phyloP scores from a whole-genome alignment of 306 rosid species.

The Cicer pinnatifidum region DNA sequence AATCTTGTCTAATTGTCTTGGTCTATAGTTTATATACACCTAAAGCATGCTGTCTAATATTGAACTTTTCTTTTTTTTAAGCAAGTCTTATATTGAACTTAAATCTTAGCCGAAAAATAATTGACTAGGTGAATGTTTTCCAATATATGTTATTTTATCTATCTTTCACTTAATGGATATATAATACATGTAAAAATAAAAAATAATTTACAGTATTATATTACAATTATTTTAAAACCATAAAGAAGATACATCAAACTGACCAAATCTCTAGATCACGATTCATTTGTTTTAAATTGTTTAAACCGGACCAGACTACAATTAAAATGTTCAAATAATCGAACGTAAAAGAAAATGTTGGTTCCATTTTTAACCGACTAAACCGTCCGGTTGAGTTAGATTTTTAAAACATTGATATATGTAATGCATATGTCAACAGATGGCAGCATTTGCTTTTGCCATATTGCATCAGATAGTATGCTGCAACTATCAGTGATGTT shows the following conservation, averaged over 20 bases:
- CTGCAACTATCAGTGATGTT: slow-evolving; percentile 43
- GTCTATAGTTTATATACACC: neutral
- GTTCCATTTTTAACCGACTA: neutral
- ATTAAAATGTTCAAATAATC: neutral
- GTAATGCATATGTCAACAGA: neutral
- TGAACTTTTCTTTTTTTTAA: neutral
- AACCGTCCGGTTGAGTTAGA: neutral
- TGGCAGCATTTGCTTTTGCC: slow-evolving; percentile 31
- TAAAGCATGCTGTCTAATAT: neutral
- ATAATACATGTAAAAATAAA: neutral
- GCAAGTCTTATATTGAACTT: neutral
- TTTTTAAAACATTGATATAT: neutral
- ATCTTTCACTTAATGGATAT: neutral
- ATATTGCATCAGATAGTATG: slow-evolving; percentile 42
- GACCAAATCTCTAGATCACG: neutral
- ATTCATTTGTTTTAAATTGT: no score
- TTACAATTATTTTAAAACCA: neutral
- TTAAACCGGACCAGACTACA: neutral
- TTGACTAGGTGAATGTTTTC: neutral
- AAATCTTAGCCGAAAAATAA: neutral
- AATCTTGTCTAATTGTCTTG: neutral
- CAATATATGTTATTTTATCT: slow-evolving; percentile 4
- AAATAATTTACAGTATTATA: neutral
- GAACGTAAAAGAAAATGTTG: neutral
- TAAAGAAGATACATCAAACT: neutral